These are phyloP conservation scores for Blastobotrys serpentis DNA, from an alignment of 1,139 yeast species.

Conservation along the genomic window DNA sequence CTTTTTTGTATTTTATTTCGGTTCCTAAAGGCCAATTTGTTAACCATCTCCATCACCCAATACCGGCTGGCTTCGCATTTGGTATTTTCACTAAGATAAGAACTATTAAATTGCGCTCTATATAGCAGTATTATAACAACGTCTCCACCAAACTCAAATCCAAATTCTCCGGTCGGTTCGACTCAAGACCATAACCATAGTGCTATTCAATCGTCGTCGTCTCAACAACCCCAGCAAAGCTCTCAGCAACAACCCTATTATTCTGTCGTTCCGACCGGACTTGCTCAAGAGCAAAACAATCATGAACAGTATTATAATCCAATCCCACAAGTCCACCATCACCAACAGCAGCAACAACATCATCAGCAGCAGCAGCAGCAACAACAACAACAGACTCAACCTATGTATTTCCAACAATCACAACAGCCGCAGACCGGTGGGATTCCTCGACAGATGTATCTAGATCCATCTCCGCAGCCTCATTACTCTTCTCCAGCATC, in stretches of 20 bases:
- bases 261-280: slow-evolving; percentile 11
- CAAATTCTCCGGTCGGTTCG: slow-evolving; percentile 14
- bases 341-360: slow-evolving; percentile 12
- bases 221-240: slow-evolving; percentile 10
- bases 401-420: slow-evolving; percentile 17
- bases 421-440: slow-evolving; percentile 9
- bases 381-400: slow-evolving; percentile 17
- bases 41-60: too few species aligned
- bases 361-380: slow-evolving; percentile 16
- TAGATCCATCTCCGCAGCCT: slow-evolving; percentile 3
- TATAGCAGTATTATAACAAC: too few species aligned
- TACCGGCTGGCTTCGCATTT: too few species aligned
- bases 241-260: slow-evolving; percentile 9
- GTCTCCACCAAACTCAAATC: slow-evolving; percentile 11
- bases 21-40: too few species aligned
- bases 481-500: slow-evolving; percentile 5
- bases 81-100: too few species aligned
- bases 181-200: slow-evolving; percentile 9
- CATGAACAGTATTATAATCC: slow-evolving; percentile 13
- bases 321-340: slow-evolving; percentile 14
- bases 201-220: slow-evolving; percentile 7
- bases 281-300: slow-evolving; percentile 6
- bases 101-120: too few species aligned
- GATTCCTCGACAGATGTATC: slow-evolving; percentile 12
- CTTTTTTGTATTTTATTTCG: too few species aligned